Evolutionary conservation across 352 stramenopile genomes (phyloP), one percentile per base, ranked within the genome.

Genomic region (Phytophthora multivora): DNA sequence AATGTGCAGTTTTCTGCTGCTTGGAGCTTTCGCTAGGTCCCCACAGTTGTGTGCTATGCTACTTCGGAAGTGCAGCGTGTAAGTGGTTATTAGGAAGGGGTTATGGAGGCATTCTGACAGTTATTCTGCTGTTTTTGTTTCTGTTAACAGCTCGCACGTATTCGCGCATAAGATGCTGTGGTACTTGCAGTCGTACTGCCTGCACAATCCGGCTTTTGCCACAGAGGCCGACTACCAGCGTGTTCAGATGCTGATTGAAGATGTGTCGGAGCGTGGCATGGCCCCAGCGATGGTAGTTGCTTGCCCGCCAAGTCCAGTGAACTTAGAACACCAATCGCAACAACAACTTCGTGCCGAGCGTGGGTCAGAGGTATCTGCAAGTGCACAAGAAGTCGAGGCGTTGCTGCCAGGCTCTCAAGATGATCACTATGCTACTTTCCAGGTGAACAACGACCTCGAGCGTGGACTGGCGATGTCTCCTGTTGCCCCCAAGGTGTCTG

Each of bases 151-250:
- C 33, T 94, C 86, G 43, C 84, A 95, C 60, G 83, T 93, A 48
- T 93, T 95, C 48, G 86, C 86, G 7, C 84, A 95, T 67, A 88
- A 88, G 51, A 91, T 95, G 71, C 46, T 91, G 26, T 95, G 86
- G 86, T 95, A 92, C 40, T 59, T 95, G 47, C 72, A 88, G 63
- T 92, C 84, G 8, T 93, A 90, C 55, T 93, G 86, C 51, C 63
- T 91, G 9, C 54, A 74, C 30, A 93, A 87, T 38, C 73, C 80
- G 3, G 59, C 75, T 10, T 88, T 91, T 42, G 43, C 64, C n/a
- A 87, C 68, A 2, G 67, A 86, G 15, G 79, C 82, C 26, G 82
- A 77, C 48, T 63, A 63, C 13, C 71, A 83, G 53, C 80, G 81
- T 25, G 79, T 95, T 12, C 72, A 90, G 26, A 86, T 89, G 78